These are phyloP conservation scores for Lactifluus piperatus DNA, from an alignment of 768 basidiomycete species.

Conservation along the genomic window DNA sequence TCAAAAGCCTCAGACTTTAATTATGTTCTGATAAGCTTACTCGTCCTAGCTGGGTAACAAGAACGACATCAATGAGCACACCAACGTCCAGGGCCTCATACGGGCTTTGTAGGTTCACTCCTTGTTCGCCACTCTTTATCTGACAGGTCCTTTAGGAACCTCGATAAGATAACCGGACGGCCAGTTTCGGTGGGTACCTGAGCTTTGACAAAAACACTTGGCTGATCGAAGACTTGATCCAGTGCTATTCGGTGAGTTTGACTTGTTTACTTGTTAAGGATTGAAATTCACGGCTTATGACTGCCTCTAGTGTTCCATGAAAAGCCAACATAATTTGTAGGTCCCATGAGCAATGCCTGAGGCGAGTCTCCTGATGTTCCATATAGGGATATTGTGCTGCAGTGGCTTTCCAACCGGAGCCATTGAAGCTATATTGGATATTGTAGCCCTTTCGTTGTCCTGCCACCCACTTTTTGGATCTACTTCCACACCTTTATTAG, in stretches of 20 bases:
- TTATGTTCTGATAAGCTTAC: neutral
- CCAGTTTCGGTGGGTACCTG: slow-evolving; percentile 69
- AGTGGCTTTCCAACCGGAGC: slow-evolving; percentile 76
- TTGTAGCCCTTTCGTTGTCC: neutral
- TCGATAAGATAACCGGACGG: slow-evolving; percentile 71
- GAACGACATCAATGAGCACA: slow-evolving; percentile 74
- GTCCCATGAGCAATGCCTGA: slow-evolving; percentile 22
- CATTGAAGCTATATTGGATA: slow-evolving; percentile 39
- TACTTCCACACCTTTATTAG: neutral
- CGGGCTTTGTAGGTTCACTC: slow-evolving; percentile 48
- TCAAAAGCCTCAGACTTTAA: slow-evolving; percentile 35
- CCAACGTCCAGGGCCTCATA: slow-evolving; percentile 78
- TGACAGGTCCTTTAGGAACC: slow-evolving; percentile 37
- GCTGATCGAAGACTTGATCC: neutral
- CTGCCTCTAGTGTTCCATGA: slow-evolving; percentile 78
- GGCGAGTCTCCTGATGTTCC: slow-evolving; percentile 7
- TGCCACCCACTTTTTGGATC: neutral
- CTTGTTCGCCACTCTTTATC: neutral
- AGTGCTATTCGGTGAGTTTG: slow-evolving; percentile 68
- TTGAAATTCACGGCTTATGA: neutral
- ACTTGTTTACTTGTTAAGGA: neutral
- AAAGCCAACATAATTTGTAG: slow-evolving; percentile 87
- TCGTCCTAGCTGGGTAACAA: slow-evolving; percentile 75
- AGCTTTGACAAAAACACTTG: neutral
- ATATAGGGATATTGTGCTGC: slow-evolving; percentile 70